Evolutionary conservation across 148 eudicot genomes (phyloP).

Genomic region (Oxyria digyna): DNA sequence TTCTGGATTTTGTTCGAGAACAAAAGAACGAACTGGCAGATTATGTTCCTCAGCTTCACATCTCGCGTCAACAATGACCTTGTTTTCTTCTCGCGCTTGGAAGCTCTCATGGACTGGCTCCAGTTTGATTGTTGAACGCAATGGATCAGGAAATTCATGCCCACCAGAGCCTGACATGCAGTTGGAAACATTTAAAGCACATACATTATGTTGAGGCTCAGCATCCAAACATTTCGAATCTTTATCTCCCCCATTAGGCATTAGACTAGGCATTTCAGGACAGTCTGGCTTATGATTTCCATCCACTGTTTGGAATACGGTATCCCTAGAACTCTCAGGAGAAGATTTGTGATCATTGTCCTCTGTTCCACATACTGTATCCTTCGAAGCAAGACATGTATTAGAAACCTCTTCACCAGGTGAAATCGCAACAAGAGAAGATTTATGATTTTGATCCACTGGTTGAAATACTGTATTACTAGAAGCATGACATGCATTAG

Average conservation of each 20-base stretch:
- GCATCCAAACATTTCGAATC: conserved; percentile 4
- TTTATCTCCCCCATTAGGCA: conserved; percentile 11
- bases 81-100: background rate
- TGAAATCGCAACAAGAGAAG: conserved; percentile 1
- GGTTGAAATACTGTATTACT: conserved; percentile 6
- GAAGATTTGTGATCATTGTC: conserved; percentile 16
- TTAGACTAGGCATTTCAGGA: conserved; percentile 11
- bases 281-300: background rate
- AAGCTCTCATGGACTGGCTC: background rate
- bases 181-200: conserved; percentile 12
- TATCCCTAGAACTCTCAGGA: conserved; percentile 9
- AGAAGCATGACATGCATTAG: conserved; percentile 13
- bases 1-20: conserved; percentile 9
- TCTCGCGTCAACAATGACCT: background rate
- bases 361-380: conserved; percentile 1
- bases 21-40: background rate
- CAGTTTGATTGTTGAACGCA: background rate
- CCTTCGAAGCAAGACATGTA: conserved; percentile 11
- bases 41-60: conserved; percentile 1
- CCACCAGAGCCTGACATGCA: conserved; percentile 8
- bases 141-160: background rate
- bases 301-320: background rate
- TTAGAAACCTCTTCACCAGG: conserved; percentile 22
- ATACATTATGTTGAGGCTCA: background rate
- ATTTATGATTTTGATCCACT: conserved; percentile 15